Evolutionary conservation across 2,329 filamentous ascomycete genomes (phyloP), one percentile per base, ranked within the genome.

Genomic region (Mollisiaceae sp.): DNA sequence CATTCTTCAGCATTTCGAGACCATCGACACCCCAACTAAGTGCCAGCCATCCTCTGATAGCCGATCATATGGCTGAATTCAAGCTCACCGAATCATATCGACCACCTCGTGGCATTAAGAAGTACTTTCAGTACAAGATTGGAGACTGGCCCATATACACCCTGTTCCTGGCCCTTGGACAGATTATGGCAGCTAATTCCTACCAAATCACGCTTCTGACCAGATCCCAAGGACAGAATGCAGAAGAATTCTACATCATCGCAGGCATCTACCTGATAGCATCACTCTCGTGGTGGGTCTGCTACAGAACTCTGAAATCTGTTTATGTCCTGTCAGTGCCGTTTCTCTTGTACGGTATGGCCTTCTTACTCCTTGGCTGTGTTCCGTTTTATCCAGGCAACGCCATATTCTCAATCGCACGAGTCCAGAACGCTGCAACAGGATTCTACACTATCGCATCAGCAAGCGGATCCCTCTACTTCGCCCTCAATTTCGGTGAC

Each of bases 401-500:
- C 50, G 50, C 50, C 6, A 54, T 54, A 8, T 32, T 54, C 14
- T 54, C 50, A 6, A 54, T 54, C 24, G 50, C 50, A 32, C 50
- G 50, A 18, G 27, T 54, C 4, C 50, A 54, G 83, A 85, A 89
- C 66, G 79, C 87, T 5, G 88, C 85, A 11, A 87, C 86, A 2
- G 87, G 80, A 4, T 72, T 88, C 24, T 91, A 91, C 72, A 85
- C 87, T 0, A 80, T 84, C 6, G 88, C 87, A 6, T 88, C 88
- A 6, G 83, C 86, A 9, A 86, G 84, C 47, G 88, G 88, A 14
- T 86, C 85, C 0, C 80, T 91, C 64, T 89, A 86, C 78, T 91
- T 91, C 71, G 83, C 87, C 1, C 81, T 89, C 59, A 90, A 90
- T 75, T 90, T 89, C 71, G 87, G 87, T 64, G 85, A 86, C 69